Conservation (phyloP, 2,329 filamentous ascomycete species). For the Colletotrichum plurivorum region DNA sequence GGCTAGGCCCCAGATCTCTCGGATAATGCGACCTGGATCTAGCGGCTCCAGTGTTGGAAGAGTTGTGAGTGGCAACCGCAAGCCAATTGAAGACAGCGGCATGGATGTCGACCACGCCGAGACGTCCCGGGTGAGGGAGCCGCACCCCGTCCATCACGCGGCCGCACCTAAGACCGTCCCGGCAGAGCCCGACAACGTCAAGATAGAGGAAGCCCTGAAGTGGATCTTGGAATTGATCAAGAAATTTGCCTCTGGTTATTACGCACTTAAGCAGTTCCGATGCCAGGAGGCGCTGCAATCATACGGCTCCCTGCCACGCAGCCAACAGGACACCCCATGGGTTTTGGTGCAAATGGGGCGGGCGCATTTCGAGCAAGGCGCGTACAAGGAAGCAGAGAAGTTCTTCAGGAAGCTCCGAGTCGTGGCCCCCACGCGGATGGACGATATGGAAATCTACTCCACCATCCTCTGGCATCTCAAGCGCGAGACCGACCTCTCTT, state of each 20-base stretch:
- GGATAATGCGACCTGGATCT: slow-evolving; percentile 76
- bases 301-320: slow-evolving; percentile 78
- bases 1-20: slow-evolving; percentile 79
- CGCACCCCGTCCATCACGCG: slow-evolving; percentile 48
- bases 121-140: slow-evolving; percentile 60
- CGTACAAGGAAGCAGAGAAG: slow-evolving; percentile 88
- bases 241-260: slow-evolving; percentile 86
- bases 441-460: slow-evolving; percentile 98
- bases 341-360: slow-evolving; percentile 92
- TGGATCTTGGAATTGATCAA: slow-evolving; percentile 85
- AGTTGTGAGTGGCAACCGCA: slow-evolving; percentile 92
- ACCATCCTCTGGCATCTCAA: slow-evolving; percentile 99
- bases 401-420: slow-evolving; percentile 85
- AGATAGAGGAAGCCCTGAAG: slow-evolving; percentile 81
- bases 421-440: slow-evolving; percentile 84
- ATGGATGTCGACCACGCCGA: slow-evolving; percentile 81
- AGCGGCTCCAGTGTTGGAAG: slow-evolving; percentile 82
- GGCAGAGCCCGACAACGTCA: slow-evolving; percentile 68
- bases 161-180: slow-evolving; percentile 51
- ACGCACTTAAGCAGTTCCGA: slow-evolving; percentile 82
- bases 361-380: slow-evolving; percentile 90
- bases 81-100: slow-evolving; percentile 75
- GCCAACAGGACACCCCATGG: slow-evolving; percentile 93
- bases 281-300: slow-evolving; percentile 82
- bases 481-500: slow-evolving; percentile 90